phyloP scores from a whole-genome alignment of 2,329 filamentous ascomycete species.

The Xylariomycetidae sp. region DNA sequence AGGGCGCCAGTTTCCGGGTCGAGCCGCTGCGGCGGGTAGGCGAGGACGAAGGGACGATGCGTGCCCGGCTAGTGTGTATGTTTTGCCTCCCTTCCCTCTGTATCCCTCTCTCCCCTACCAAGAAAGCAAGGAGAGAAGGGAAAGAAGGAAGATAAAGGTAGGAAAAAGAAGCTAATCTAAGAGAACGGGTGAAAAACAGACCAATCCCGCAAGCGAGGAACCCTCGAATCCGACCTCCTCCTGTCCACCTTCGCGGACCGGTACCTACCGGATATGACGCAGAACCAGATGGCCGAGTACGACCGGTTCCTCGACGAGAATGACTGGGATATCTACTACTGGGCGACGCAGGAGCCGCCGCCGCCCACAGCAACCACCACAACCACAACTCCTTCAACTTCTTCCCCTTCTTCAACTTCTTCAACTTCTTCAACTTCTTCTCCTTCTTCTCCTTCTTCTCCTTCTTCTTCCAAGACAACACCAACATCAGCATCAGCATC shows the following conservation, averaged over 20 bases:
- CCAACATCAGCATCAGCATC: constrained; percentile 18
- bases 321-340: constrained; percentile 99
- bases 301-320: constrained; percentile 96
- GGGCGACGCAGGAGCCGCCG: constrained; percentile 81
- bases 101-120: too few relatives aligned
- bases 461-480: constrained; percentile 13
- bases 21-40: constrained; percentile 82
- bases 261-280: constrained; percentile 70
- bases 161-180: constrained; percentile 1
- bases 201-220: constrained; percentile 94
- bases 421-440: constrained; percentile 4
- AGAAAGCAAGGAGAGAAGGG: not conserved
- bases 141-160: not conserved
- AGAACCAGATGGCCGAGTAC: constrained; percentile 73
- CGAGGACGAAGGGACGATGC: constrained; percentile 81
- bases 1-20: constrained; percentile 80
- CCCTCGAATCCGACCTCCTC: constrained; percentile 90
- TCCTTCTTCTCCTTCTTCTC: constrained; percentile 13
- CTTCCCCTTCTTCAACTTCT: constrained; percentile 39
- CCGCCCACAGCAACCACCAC: constrained; percentile 39
- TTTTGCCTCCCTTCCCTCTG: constrained; percentile 25
- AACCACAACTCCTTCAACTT: constrained; percentile 2
- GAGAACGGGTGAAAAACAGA: constrained; percentile 48
- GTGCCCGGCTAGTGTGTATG: constrained; percentile 73
- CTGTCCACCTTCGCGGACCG: constrained; percentile 90